Base-by-base conservation (phyloP, 805 yeast genomes). In the Soucietia sequanensis region DNA sequence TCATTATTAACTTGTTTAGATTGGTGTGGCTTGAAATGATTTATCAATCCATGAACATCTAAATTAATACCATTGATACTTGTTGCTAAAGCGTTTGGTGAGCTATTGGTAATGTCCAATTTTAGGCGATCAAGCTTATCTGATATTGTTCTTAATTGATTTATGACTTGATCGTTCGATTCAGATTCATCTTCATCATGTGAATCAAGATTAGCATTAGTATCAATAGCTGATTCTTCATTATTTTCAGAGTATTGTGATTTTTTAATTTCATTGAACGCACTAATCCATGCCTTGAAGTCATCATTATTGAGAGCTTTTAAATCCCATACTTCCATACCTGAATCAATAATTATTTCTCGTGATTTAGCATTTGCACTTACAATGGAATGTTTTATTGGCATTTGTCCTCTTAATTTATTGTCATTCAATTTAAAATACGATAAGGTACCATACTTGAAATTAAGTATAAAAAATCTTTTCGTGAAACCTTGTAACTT, bases 301-400 rank as follows among this genome's bases (percentile, higher is more conserved):
- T 84, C 90, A 5, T 71, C 67, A 8, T 61, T 59, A 37, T 70
- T 78, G 30, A 70, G 62, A 0, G 97, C 85, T 48, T 84, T 86
- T 41, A 91, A 67, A 24, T 78, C 80, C 98, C 98, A 91, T 7
- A 85, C 80, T 56, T 91, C 98, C 79, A 91, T 81, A 2, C 98
- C 98, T 0, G 97, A 88, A 56, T 93, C 97, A 39, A 93, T 75
- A 30, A 83, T 80, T 27, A 93, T 80, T 49, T 85, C 82, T 34
- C 76, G 63, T 16, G 78, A 76, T 38, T 75, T 75, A 17, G 77
- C 70, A 48, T 82, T 82, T 0, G 95, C 95, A 37, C 90, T 77
- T 2, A 93, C 80, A n/a, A 84, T 84, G 3, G 95, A 80, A 31
- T 84, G 73, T 34, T 76, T 78, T 31, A 93, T 78, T 23, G 91